Evolutionary conservation across 2,329 filamentous ascomycete genomes (phyloP), one percentile per base, ranked within the genome.

Genomic region (Talaromyces sp.): DNA sequence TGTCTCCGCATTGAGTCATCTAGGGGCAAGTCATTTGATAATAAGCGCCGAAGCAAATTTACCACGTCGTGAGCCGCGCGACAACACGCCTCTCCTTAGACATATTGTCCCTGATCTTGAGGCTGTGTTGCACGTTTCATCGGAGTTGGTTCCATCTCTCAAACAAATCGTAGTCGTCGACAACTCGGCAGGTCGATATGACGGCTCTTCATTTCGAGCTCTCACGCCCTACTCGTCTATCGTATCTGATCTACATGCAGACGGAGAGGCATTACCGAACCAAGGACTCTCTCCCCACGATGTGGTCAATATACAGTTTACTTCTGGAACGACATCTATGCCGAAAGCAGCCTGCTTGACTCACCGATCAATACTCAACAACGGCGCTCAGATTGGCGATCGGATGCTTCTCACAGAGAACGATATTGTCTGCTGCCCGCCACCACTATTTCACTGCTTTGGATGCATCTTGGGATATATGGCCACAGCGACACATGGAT

Each of bases 231-330:
- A 85, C 43, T 70, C 82, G 19, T 79, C 83, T 31, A 69, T 83
- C 66, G 72, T 74, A 33, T 79, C 78, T 13, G 73, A 79, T 10
- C 76, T 84, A 66, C 78, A 80, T 5, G 75, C 74, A n/a, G 72
- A 77, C 63, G 73, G 72, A 57, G 67, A 65, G 57, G 66, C 76
- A 67, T 64, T 90, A 79, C 71, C 78, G 72, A 67, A 81, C 77
- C 75, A 82, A 74, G 11, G 70, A 71, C 35, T 76, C 27, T 77
- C 81, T 89, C 82, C 87, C 0, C 76, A 86, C 67, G 94, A 98
- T 60, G 87, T 90, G 2, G 89, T 96, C 69, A 98, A 97, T 74
- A 97, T 98, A 69, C 94, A 98, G 76, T 98, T 98, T 80, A 99
- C 95, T 0, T 94, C 90, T 0, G 95, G 94, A n/a, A 98, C 95